Base-by-base conservation (phyloP, 2,329 filamentous ascomycete genomes). In the Leptographium wingfieldii region DNA sequence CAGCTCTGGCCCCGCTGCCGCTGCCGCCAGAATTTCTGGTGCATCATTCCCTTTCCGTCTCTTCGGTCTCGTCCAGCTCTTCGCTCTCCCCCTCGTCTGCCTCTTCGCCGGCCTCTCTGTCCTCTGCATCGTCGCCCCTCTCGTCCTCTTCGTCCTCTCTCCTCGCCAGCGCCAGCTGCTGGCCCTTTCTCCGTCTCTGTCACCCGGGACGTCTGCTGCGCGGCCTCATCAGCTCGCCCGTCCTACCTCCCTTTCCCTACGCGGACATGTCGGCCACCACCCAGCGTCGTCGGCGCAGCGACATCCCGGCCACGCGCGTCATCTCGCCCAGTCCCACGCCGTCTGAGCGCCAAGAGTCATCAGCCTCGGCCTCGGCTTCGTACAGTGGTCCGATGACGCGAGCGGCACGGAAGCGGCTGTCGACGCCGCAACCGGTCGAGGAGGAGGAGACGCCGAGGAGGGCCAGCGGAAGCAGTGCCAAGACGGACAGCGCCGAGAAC, bases 281-380 rank as follows among this genome's bases (percentile, higher is more conserved):
- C 19, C 55, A 40, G 68, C 83, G 85, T 76, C 77, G 81, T 60
- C 69, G 76, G 62, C 77, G 75, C 61, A 71, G 73, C 58, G 76
- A 77, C 66, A 77, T 94, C 61, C 91, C 92, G 60, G 81, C 81
- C 60, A 94, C 87, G 60, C 86, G 90, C 69, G 88, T 96, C 66
- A 95, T 94, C 66, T 95, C 90, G 14, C 91, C 92, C 49, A 94
- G 90, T 59, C 91, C 92, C 49, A 86, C 87, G 2, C 84, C 84
- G 1, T 85, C 83, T 27, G 83, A 86, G 51, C 78, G 78, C 65
- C 80, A 86, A 5, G 33, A 48, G 43, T 19, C 7, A 3, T 54
- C 16, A 58, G 53, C 14, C 57, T 80, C 63, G 85, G 66, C 3
- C 43, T 43, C 40, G 7, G 16, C 43, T 6, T 12, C 48, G 22